Conservation (phyloP, 768 basidiomycete species). For the Panaeolus papilionaceus region DNA sequence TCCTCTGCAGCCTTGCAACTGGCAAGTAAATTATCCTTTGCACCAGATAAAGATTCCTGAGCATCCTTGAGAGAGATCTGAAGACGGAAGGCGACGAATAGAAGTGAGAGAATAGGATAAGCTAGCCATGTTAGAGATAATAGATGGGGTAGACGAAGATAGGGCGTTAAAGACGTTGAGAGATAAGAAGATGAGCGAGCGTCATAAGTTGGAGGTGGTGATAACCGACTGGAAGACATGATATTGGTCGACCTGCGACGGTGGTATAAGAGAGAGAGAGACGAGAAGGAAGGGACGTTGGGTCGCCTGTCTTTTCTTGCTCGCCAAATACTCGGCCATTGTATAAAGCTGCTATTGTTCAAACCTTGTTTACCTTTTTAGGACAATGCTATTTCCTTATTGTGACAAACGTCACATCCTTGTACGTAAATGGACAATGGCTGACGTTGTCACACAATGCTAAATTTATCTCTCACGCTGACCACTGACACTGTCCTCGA, state of each 20-base stretch:
- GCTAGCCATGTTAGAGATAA: conserved; percentile 92
- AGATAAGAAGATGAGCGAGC: conserved; percentile 43
- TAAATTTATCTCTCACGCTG: not conserved
- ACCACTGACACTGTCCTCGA: not conserved
- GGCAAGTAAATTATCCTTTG: conserved; percentile 78
- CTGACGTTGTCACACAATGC: conserved; percentile 14
- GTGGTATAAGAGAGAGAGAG: conserved; percentile 31
- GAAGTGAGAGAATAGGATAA: conserved; percentile 86
- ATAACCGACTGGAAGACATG: conserved; percentile 41
- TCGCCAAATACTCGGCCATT: conserved; percentile 19
- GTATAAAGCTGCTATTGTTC: conserved; percentile 5
- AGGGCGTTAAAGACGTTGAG: conserved; percentile 67
- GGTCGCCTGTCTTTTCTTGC: conserved; percentile 21
- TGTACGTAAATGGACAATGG: conserved; percentile 9
- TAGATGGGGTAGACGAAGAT: conserved; percentile 82
- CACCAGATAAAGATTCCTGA: conserved; percentile 67
- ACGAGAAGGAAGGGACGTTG: conserved; percentile 18
- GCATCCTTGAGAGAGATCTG: conserved; percentile 75
- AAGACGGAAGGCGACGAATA: conserved; percentile 87
- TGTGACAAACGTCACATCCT: conserved; percentile 21
- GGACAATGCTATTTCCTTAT: conserved; percentile 22
- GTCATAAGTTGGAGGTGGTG: conserved; percentile 65
- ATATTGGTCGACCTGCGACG: conserved; percentile 58
- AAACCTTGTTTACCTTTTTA: conserved; percentile 1
- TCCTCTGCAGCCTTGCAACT: conserved; percentile 87